A percentile compares a stretch with the other conserved stretches of the same genome.
Evolutionary conservation across 2,329 filamentous ascomycete species (phyloP).

Genomic region (Magnaporthiopsis poae): DNA sequence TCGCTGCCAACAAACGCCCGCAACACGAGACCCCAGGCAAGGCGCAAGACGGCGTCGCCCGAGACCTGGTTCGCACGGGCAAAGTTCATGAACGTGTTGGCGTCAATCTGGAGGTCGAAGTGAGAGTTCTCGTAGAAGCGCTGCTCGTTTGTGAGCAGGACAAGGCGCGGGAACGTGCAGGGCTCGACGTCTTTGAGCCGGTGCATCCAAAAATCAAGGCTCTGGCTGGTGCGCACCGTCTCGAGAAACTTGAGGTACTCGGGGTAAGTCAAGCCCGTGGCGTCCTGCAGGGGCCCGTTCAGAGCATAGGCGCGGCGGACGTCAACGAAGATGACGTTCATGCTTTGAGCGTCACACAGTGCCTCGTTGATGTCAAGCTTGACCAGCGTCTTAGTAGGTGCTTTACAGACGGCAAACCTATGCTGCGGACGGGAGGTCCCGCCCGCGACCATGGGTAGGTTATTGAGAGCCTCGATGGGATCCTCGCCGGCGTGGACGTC

Average conservation of each 20-base stretch:
- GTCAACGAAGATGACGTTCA: conserved; percentile 37
- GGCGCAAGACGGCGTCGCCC: conserved; percentile 40
- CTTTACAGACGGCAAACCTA: conserved; percentile 40
- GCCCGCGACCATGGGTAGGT: conserved; percentile 31
- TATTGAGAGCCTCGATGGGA: conserved; percentile 28
- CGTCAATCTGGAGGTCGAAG: conserved; percentile 31
- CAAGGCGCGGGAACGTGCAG: conserved; percentile 37
- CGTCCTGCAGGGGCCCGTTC: conserved; percentile 24
- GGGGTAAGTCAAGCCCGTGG: conserved; percentile 25
- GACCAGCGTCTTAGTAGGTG: conserved; percentile 32
- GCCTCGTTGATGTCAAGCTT: conserved; percentile 43
- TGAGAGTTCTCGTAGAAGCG: conserved; percentile 25
- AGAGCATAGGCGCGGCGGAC: conserved; percentile 35
- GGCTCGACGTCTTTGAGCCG: conserved; percentile 28
- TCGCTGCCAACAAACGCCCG: conserved; percentile 43
- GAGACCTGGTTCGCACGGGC: conserved; percentile 30
- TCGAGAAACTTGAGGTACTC: conserved; percentile 30
- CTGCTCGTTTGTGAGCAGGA: conserved; percentile 15
- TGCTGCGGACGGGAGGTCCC: conserved; percentile 34
- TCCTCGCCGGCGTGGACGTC: conserved; percentile 32
- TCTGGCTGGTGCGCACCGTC: conserved; percentile 22
- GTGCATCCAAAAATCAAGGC: conserved; percentile 37
- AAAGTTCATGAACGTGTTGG: conserved; percentile 34
- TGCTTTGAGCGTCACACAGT: conserved; percentile 38
- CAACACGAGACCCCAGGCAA: conserved; percentile 51